A percentile compares a stretch with the other conserved stretches of the same genome.
These are phyloP conservation scores for Xylaria sp. DNA, from an alignment of 2,329 filamentous ascomycete genomes.

Conservation along the genomic window DNA sequence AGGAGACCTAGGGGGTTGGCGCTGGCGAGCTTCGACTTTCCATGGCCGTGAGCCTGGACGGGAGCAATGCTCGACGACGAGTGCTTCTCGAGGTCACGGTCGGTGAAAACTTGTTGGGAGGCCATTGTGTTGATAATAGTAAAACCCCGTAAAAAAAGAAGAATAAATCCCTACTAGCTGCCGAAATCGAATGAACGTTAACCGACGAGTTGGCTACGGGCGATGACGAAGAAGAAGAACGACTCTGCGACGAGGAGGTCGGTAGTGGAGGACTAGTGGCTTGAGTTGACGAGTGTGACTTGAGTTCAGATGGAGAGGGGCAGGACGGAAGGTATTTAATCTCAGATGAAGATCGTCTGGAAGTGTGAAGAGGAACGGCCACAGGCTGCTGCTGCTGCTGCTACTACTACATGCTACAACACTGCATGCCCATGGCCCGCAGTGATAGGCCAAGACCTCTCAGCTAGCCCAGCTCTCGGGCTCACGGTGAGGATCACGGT, in stretches of 20 bases:
- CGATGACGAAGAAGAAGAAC: conserved; percentile 34
- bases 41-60: conserved; percentile 30
- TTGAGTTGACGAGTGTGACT: conserved; percentile 31
- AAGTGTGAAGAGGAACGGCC: conserved; percentile 15
- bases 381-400: conserved; percentile 9
- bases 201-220: conserved; percentile 34
- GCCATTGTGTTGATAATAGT: conserved; percentile 31
- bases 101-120: conserved; percentile 39
- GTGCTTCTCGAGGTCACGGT: conserved; percentile 43
- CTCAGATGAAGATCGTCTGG: conserved; percentile 34
- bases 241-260: conserved; percentile 39
- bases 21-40: conserved; percentile 42
- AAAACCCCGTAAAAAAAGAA: conserved; percentile 2
- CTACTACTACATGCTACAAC: neutral
- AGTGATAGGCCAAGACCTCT: conserved; percentile 36
- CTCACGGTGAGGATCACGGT: conserved; percentile 30
- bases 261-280: conserved; percentile 18
- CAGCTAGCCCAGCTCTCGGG: conserved; percentile 34
- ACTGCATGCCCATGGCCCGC: neutral
- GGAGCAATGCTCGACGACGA: conserved; percentile 36
- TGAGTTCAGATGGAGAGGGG: conserved; percentile 29
- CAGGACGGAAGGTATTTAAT: conserved; percentile 39
- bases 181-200: conserved; percentile 14
- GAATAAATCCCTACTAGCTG: conserved; percentile 31
- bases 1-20: conserved; percentile 51